Evolutionary conservation across 1,284 basidiomycete genomes (phyloP).

Genomic region (Coniophora puteana): DNA sequence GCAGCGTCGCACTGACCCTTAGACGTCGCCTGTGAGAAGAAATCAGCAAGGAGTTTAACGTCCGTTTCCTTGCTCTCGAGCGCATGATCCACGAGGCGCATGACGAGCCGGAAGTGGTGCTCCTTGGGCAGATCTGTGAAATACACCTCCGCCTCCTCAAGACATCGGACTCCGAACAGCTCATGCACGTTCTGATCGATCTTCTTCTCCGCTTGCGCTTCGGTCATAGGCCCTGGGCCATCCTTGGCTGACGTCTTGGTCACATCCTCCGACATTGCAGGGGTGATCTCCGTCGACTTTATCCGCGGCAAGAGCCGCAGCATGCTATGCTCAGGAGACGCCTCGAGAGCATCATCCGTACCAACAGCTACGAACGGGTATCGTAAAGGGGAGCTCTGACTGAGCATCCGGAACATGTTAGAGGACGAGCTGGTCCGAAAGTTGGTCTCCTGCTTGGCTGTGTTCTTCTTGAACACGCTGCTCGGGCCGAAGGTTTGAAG

Average conservation of each 20-base stretch:
- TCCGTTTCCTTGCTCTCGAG: constrained; percentile 79
- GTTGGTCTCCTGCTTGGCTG: constrained; percentile 59
- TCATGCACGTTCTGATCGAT: constrained; percentile 75
- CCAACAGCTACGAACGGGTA: constrained; percentile 34
- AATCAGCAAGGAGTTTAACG: constrained; percentile 66
- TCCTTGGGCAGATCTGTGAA: constrained; percentile 65
- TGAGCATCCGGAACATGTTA: constrained; percentile 86
- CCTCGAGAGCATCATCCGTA: constrained; percentile 25
- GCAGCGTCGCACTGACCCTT: constrained; percentile 48
- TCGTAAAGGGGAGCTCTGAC: constrained; percentile 45
- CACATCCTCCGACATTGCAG: constrained; percentile 49
- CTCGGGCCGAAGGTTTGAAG: constrained; percentile 72
- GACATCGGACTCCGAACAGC: constrained; percentile 66
- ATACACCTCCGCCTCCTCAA: constrained; percentile 81
- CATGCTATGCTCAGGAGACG: constrained; percentile 58
- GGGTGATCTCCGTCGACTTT: constrained; percentile 39
- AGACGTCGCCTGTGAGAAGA: constrained; percentile 52
- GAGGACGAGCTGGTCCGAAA: constrained; percentile 70
- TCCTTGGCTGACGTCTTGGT: constrained; percentile 32
- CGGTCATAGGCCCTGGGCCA: constrained; percentile 44
- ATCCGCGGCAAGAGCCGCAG: constrained; percentile 53
- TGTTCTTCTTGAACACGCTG: constrained; percentile 72
- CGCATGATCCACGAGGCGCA: constrained; percentile 61
- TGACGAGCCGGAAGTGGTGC: constrained; percentile 62
- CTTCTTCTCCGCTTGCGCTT: constrained; percentile 69